Evolutionary conservation across 352 stramenopile genomes (phyloP).

Genomic region (Phytophthora ramorum): DNA sequence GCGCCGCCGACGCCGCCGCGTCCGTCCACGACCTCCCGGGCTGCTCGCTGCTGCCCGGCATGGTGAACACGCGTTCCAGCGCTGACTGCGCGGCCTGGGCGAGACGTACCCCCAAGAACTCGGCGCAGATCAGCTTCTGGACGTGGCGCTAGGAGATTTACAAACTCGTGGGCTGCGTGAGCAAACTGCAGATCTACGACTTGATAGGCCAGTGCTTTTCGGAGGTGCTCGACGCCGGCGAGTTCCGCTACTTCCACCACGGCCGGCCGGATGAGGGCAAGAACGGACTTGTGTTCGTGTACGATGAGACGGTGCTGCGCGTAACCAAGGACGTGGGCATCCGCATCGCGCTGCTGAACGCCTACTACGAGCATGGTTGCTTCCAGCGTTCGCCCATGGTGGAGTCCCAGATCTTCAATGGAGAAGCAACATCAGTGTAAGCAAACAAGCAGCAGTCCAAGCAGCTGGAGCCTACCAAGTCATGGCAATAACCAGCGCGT

Average conservation of each 20-base stretch:
- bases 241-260: conserved; percentile 88
- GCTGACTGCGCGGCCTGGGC: conserved; percentile 69
- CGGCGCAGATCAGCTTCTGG: conserved; percentile 70
- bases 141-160: conserved; percentile 89
- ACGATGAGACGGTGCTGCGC: conserved; percentile 73
- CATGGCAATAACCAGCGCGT: background rate
- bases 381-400: conserved; percentile 69
- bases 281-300: conserved; percentile 55
- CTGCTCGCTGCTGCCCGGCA: conserved; percentile 62
- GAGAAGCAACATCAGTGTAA: background rate
- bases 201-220: conserved; percentile 78
- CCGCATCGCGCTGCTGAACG: conserved; percentile 75
- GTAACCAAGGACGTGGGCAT: conserved; percentile 73
- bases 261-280: conserved; percentile 44
- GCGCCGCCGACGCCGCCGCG: background rate
- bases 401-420: conserved; percentile 43
- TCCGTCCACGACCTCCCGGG: conserved; percentile 48
- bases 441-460: background rate
- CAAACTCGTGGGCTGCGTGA: conserved; percentile 76
- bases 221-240: conserved; percentile 76
- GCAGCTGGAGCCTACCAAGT: background rate
- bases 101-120: conserved; percentile 70
- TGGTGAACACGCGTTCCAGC: conserved; percentile 87
- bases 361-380: conserved; percentile 77
- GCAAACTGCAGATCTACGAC: conserved; percentile 63